These are phyloP conservation scores for Testicularia cyperi DNA, from an alignment of 1,284 basidiomycete species.

Conservation along the genomic window DNA sequence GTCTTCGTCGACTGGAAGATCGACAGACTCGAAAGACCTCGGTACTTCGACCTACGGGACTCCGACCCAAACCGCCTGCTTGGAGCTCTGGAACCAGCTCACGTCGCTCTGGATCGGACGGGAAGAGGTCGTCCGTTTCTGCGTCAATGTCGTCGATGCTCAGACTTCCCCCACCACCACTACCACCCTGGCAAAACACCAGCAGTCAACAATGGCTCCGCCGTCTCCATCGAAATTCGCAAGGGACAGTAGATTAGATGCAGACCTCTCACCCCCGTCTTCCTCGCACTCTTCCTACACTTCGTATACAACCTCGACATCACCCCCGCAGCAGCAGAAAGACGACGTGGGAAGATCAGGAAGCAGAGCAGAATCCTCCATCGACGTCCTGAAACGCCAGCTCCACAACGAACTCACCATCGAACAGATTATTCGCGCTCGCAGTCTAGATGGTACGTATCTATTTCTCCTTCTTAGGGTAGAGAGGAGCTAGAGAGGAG, in stretches of 20 bases:
- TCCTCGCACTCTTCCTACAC: background rate
- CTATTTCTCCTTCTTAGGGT: background rate
- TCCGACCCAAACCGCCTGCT: conserved; percentile 28
- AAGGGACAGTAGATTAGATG: conserved; percentile 34
- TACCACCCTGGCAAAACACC: background rate
- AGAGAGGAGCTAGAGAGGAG: too few relatives aligned
- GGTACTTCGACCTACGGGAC: conserved; percentile 47
- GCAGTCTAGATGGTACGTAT: conserved; percentile 43
- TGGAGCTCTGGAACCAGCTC: conserved; percentile 46
- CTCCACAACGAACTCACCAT: conserved; percentile 52
- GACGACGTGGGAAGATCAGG: conserved; percentile 2
- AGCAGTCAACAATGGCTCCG: too few relatives aligned
- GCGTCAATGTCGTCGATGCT: conserved; percentile 37
- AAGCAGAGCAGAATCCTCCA: conserved; percentile 13
- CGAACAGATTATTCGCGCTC: conserved; percentile 45
- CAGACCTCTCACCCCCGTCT: conserved; percentile 12
- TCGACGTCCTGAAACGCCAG: conserved; percentile 29
- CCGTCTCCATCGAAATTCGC: too few relatives aligned
- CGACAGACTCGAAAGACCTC: conserved; percentile 30
- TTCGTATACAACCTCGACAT: background rate
- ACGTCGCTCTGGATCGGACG: conserved; percentile 48
- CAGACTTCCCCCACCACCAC: background rate
- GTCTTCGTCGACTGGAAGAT: conserved; percentile 8
- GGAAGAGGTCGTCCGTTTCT: conserved; percentile 49
- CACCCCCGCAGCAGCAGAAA: background rate